Evolutionary conservation across 2,329 filamentous ascomycete genomes (phyloP).

Genomic region (Colletotrichum neosansevieriae): DNA sequence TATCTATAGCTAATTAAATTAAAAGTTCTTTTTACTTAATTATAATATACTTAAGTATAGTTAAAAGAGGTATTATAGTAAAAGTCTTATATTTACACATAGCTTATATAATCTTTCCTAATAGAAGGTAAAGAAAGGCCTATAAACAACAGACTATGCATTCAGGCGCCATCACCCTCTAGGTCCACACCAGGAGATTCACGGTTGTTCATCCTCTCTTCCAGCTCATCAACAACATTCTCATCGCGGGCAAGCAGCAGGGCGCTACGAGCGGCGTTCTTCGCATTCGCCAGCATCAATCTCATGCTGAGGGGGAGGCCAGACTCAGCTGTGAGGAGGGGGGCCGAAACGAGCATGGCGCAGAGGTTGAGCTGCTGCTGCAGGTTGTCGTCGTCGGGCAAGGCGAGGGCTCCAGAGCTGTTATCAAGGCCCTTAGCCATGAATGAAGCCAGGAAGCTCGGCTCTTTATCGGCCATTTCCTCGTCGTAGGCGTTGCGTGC

Average conservation of each 20-base stretch:
- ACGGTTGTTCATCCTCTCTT: conserved; percentile 1
- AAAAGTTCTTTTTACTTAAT: too few species aligned
- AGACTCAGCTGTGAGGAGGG: background rate
- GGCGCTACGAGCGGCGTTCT: conserved; percentile 1
- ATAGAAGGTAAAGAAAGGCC: background rate
- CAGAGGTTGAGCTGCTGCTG: conserved; percentile 3
- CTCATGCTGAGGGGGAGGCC: background rate
- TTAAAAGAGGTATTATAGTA: too few species aligned
- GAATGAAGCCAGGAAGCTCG: background rate
- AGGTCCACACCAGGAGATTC: background rate
- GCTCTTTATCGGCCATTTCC: conserved; percentile 2
- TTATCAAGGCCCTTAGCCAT: background rate
- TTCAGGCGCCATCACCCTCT: background rate
- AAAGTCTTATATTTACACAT: too few species aligned
- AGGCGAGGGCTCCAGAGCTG: background rate
- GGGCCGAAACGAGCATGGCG: background rate
- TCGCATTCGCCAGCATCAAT: conserved; percentile 5
- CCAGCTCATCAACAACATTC: conserved; percentile 6
- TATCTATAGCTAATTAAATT: too few species aligned
- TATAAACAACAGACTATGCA: background rate
- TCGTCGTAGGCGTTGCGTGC: background rate
- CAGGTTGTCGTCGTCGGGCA: background rate
- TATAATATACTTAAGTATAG: too few species aligned
- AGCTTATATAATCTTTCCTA: too few species aligned
- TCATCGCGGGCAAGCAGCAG: background rate